phyloP scores from a whole-genome alignment of 164 flowering plant genomes.

The Liriodendron chinense region DNA sequence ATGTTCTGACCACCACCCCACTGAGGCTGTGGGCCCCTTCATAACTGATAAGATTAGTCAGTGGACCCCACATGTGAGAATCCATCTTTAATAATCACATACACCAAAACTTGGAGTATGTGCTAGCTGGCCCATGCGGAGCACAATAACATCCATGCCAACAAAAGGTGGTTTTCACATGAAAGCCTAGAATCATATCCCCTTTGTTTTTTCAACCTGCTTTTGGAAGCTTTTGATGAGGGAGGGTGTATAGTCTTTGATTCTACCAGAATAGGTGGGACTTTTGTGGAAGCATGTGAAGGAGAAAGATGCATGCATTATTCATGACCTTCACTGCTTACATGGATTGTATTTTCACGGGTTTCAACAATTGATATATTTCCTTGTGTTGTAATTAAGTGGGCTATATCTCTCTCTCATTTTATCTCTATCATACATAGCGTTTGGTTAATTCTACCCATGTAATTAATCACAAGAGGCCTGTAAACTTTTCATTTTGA shows the following conservation, averaged over 20 bases:
- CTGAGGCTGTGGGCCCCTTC: too few relatives aligned
- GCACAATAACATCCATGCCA: too few relatives aligned
- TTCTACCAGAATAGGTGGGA: background rate
- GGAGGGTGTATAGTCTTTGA: background rate
- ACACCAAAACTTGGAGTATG: too few relatives aligned
- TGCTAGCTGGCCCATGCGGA: too few relatives aligned
- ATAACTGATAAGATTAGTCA: too few relatives aligned
- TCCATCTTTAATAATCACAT: too few relatives aligned
- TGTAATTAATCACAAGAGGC: background rate
- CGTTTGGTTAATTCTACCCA: background rate
- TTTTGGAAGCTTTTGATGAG: background rate
- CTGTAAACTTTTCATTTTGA: background rate
- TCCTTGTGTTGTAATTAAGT: background rate
- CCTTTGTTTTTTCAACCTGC: background rate
- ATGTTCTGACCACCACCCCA: too few relatives aligned
- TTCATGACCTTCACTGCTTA: background rate
- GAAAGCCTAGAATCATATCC: background rate
- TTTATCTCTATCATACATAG: background rate
- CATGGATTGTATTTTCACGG: background rate
- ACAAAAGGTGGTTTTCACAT: too few relatives aligned
- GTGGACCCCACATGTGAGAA: too few relatives aligned
- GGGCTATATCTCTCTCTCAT: background rate
- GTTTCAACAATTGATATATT: background rate
- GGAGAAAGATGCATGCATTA: background rate
- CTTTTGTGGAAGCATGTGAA: constrained; percentile 1